phyloP scores from a whole-genome alignment of 2,329 filamentous ascomycete genomes.

The Aureobasidium uvarum region DNA sequence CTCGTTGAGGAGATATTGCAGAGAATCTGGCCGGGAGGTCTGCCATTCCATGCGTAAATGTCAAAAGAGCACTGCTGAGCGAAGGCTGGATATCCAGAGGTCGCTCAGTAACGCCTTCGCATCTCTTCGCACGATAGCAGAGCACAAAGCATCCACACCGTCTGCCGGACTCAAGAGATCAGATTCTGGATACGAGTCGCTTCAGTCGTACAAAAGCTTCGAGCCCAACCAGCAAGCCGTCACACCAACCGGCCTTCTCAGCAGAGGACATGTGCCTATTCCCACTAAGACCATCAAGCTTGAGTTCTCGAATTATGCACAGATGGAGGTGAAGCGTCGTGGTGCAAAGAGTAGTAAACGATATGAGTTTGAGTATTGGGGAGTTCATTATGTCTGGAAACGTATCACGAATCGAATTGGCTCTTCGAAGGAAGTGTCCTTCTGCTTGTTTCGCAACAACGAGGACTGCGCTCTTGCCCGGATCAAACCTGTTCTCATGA shows the following conservation, averaged over 20 bases:
- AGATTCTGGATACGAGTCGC: constrained; percentile 60
- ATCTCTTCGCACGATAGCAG: constrained; percentile 56
- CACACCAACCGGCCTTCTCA: constrained; percentile 38
- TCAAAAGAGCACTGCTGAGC: constrained; percentile 53
- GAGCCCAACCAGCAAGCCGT: constrained; percentile 38
- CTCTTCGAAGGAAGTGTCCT: constrained; percentile 63
- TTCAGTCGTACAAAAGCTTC: constrained; percentile 44
- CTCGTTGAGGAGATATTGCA: constrained; percentile 85
- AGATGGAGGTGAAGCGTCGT: constrained; percentile 74
- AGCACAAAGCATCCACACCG: constrained; percentile 46
- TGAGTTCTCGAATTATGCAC: constrained; percentile 96
- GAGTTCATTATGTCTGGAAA: constrained; percentile 79
- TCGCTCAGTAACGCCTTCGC: constrained; percentile 61
- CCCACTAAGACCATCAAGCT: constrained; percentile 80
- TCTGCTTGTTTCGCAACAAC: constrained; percentile 72
- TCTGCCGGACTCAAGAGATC: constrained; percentile 50
- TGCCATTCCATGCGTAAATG: constrained; percentile 78
- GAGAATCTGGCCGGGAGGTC: constrained; percentile 89
- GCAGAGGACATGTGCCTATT: constrained; percentile 43
- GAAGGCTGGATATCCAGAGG: constrained; percentile 54
- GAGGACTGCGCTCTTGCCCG: constrained; percentile 69
- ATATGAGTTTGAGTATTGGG: constrained; percentile 96
- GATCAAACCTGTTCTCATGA: constrained; percentile 76
- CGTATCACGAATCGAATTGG: constrained; percentile 68
- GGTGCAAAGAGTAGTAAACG: constrained; percentile 66